phyloP scores from a whole-genome alignment of 306 rosid genomes.

The Lupinus albus region DNA sequence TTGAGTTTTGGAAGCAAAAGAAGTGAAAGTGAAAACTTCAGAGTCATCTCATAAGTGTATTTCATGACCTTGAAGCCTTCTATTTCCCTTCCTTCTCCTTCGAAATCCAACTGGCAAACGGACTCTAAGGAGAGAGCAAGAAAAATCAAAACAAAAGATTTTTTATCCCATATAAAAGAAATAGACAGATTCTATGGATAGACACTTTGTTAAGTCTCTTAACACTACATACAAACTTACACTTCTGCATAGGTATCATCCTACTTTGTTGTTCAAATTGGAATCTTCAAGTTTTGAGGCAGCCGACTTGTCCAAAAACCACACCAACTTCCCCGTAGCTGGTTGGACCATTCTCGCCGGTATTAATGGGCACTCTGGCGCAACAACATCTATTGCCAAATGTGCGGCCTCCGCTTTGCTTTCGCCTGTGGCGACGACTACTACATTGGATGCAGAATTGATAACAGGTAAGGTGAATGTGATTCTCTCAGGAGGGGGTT shows the following conservation, averaged over 20 bases:
- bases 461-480: conserved; percentile 95
- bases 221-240: conserved; percentile 61
- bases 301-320: conserved; percentile 92
- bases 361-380: conserved; percentile 53
- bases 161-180: conserved; percentile 41
- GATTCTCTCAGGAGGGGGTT: conserved; percentile 97
- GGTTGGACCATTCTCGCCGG: conserved; percentile 88
- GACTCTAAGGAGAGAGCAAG: conserved; percentile 52
- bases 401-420: conserved; percentile 79
- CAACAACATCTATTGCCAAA: conserved; percentile 61
- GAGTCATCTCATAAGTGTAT: too few relatives aligned
- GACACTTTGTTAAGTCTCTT: conserved; percentile 49
- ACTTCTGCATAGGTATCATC: conserved; percentile 39
- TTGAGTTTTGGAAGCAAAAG: too few relatives aligned
- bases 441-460: conserved; percentile 93
- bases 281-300: conserved; percentile 76
- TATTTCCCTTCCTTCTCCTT: too few relatives aligned
- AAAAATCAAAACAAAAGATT: conserved; percentile 51
- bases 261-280: conserved; percentile 58
- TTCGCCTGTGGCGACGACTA: conserved; percentile 67
- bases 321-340: conserved; percentile 69
- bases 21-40: too few relatives aligned
- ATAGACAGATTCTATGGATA: conserved; percentile 43
- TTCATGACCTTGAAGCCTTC: too few relatives aligned
- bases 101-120: too few relatives aligned